Evolutionary conservation across 768 basidiomycete genomes (phyloP), one percentile per base, ranked within the genome.

Genomic region (Kwoniella sp.): DNA sequence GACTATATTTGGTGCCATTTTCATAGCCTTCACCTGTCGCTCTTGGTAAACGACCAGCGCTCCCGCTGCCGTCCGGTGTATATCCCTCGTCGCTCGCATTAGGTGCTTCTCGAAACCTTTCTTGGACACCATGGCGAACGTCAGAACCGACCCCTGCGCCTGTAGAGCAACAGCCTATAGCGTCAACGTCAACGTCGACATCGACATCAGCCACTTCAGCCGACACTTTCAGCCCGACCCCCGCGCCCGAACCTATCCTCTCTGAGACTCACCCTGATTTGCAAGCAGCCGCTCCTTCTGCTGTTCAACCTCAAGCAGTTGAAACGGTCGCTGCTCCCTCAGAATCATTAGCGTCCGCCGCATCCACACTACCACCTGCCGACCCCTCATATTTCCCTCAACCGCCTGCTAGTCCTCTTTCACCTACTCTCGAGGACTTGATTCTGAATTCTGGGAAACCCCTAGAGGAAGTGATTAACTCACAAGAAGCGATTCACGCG

Each of bases 401-500:
- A 30, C 63, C 60, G 29, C 62, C 54, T 9, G 58, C 51, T 25
- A 40, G 56, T 51, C 26, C 54, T 10, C n/a, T 65, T 46, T 44
- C 59, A 36, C 70, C 70, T 2, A 65, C 65, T 4, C 58, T 74
- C 2, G 71, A 68, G 33, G 70, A 73, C 25, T 44, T 76, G 19
- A 59, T 73, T 2, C 49, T 62, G 19, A 68, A 73, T 49, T 63
- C 68, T 5, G 64, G 63, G 1, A 56, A 65, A 37, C 52, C 68
- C 2, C 51, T 77, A 15, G 50, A 68, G 40, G 71, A 73, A n/a
- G 67, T 80, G n/a, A 66, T 80, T 8, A 59, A 72, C 17, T 77
- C 77, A 22, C 72, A 66, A 0, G 77, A 78, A 67, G 79, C 77
- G 2, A 63, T 80, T 13, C 72, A 77, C 58, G 74, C 77, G 1